phyloP scores from a whole-genome alignment of 2,329 filamentous ascomycete species.

The Plenodomus biglobosus region DNA sequence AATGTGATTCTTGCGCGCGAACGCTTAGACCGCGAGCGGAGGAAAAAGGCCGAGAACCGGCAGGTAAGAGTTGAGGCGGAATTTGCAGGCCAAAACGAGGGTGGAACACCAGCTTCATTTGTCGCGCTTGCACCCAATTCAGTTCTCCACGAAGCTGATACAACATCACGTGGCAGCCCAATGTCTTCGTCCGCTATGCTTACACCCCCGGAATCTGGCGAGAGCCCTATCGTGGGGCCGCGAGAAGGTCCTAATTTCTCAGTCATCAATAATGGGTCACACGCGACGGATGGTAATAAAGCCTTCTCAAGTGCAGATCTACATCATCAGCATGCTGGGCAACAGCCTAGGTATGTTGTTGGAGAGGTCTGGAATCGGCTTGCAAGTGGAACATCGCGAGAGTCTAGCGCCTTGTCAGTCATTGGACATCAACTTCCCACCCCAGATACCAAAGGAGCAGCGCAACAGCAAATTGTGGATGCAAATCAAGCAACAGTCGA shows the following conservation, averaged over 20 bases:
- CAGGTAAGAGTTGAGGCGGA: conserved; percentile 33
- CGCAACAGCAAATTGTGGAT: conserved; percentile 24
- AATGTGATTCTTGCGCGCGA: conserved; percentile 42
- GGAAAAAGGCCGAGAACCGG: conserved; percentile 39
- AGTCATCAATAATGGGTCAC: conserved; percentile 13
- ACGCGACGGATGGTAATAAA: conserved; percentile 6
- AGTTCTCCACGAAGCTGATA: conserved; percentile 28
- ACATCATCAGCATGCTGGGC: conserved; percentile 13
- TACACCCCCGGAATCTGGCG: conserved; percentile 34
- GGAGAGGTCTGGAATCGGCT: conserved; percentile 31
- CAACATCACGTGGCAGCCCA: conserved; percentile 27
- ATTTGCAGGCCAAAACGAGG: conserved; percentile 22
- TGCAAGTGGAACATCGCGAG: conserved; percentile 17
- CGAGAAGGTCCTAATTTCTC: conserved; percentile 19
- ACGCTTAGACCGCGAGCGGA: conserved; percentile 37
- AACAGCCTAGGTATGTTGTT: conserved; percentile 18
- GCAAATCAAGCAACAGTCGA: conserved; percentile 26
- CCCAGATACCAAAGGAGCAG: conserved; percentile 16
- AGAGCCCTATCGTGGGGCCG: conserved; percentile 27
- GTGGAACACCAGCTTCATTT: conserved; percentile 29
- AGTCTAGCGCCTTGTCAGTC: conserved; percentile 9
- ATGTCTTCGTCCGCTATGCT: conserved; percentile 32
- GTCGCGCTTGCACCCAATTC: conserved; percentile 35
- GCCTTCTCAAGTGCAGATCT: conserved; percentile 9
- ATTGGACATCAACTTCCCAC: conserved; percentile 13